phyloP scores from a whole-genome alignment of 2,329 filamentous ascomycete species.

The Fusarium decemcellulare region DNA sequence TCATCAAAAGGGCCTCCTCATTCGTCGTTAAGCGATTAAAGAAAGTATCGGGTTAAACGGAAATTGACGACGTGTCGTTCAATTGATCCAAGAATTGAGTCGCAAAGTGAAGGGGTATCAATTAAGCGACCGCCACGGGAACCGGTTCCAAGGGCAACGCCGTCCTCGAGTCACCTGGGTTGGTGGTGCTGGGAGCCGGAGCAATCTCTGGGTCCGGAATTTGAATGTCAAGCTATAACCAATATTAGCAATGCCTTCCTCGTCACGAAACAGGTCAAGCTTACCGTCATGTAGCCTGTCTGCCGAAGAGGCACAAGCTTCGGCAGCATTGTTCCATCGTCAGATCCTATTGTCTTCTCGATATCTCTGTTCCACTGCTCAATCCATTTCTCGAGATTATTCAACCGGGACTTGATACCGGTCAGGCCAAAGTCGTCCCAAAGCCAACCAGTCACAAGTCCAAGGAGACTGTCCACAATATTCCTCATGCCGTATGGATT shows the following conservation, averaged over 20 bases:
- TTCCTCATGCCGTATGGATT: constrained; percentile 84
- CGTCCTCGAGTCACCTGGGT: constrained; percentile 55
- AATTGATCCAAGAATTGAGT: constrained; percentile 25
- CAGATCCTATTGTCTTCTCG: constrained; percentile 67
- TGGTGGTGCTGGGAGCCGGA: constrained; percentile 60
- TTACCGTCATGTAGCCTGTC: constrained; percentile 89
- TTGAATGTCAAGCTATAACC: constrained; percentile 79
- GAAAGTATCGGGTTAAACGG: constrained; percentile 22
- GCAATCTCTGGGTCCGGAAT: constrained; percentile 84
- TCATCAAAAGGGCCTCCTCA: constrained; percentile 44
- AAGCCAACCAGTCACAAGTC: constrained; percentile 89
- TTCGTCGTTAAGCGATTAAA: constrained; percentile 47
- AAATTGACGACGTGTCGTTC: constrained; percentile 19
- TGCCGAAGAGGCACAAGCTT: constrained; percentile 83
- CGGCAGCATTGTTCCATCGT: constrained; percentile 69
- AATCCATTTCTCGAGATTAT: constrained; percentile 82
- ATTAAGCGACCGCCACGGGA: constrained; percentile 43
- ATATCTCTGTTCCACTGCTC: constrained; percentile 87
- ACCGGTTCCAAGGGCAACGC: constrained; percentile 52
- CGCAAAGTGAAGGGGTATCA: neutral
- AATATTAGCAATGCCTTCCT: constrained; percentile 21
- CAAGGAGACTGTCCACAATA: constrained; percentile 83
- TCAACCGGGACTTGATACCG: constrained; percentile 79
- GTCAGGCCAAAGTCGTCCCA: constrained; percentile 93
- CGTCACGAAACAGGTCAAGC: constrained; percentile 44